Percentiles rank a stretch among this genome's conserved stretches.
Evolutionary conservation across 129 eudicot species (phyloP).

Genomic region (Heracleum sosnowskyi): DNA sequence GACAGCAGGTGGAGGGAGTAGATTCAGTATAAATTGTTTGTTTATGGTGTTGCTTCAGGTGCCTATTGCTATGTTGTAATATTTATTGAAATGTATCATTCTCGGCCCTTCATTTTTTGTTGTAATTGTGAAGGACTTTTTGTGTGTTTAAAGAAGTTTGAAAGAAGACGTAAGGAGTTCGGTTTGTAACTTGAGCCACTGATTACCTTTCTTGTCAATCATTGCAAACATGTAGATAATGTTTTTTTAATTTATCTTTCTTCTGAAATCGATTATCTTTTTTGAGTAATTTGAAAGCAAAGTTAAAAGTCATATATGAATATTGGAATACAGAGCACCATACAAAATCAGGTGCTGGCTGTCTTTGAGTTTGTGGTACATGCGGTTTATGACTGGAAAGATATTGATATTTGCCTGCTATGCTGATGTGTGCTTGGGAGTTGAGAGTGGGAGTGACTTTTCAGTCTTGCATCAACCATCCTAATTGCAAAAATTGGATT

Average conservation of each 20-base stretch:
- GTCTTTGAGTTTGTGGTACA: not conserved
- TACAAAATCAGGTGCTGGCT: not conserved
- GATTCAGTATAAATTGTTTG: conserved; percentile 50
- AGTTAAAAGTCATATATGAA: not conserved
- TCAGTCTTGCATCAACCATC: too few relatives aligned
- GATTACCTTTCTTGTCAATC: conserved; percentile 9
- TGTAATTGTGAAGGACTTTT: conserved; percentile 8
- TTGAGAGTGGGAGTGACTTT: too few relatives aligned
- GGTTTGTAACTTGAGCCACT: conserved; percentile 27
- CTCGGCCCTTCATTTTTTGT: not conserved
- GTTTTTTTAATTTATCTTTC: not conserved
- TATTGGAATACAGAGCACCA: not conserved
- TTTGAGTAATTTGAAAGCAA: too few relatives aligned
- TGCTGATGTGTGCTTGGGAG: too few relatives aligned
- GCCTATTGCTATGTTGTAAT: conserved; percentile 6
- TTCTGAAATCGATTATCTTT: not conserved
- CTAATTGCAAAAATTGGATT: too few relatives aligned
- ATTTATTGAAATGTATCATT: conserved; percentile 14
- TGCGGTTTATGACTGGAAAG: not conserved
- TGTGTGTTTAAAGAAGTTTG: conserved; percentile 5
- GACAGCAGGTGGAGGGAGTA: conserved; percentile 82
- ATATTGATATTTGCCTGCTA: too few relatives aligned
- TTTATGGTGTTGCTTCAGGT: conserved; percentile 1
- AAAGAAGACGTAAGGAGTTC: conserved; percentile 9
- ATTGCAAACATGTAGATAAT: conserved; percentile 22